These are phyloP conservation scores for Mycogone perniciosa DNA, from an alignment of 2,329 filamentous ascomycete species.

Conservation along the genomic window DNA sequence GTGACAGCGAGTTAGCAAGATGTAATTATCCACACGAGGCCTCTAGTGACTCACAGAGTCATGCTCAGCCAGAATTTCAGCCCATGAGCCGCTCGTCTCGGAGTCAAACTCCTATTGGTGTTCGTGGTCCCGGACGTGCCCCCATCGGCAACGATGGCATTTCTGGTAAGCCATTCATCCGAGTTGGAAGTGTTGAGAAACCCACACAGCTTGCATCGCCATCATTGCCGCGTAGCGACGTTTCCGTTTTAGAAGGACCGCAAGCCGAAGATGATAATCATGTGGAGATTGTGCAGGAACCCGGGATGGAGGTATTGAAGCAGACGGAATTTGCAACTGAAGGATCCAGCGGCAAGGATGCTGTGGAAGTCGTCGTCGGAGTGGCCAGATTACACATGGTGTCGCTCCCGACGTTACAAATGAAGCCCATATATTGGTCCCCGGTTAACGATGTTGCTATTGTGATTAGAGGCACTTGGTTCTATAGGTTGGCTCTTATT, in stretches of 20 bases:
- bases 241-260: background rate
- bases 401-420: constrained; percentile 70
- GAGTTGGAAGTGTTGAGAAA: constrained; percentile 34
- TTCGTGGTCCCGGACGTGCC: constrained; percentile 17
- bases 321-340: constrained; percentile 3
- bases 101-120: constrained; percentile 19
- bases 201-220: constrained; percentile 11
- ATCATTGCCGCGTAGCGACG: constrained; percentile 5
- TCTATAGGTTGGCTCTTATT: constrained; percentile 58
- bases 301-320: constrained; percentile 8
- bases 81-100: constrained; percentile 16
- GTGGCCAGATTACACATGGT: constrained; percentile 87
- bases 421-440: constrained; percentile 98
- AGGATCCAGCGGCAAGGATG: constrained; percentile 19
- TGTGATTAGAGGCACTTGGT: constrained; percentile 88
- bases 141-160: constrained; percentile 42
- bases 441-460: constrained; percentile 82
- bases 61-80: constrained; percentile 18
- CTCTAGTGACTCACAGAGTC: constrained; percentile 11
- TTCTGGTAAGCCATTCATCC: constrained; percentile 48
- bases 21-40: background rate
- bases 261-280: background rate
- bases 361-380: constrained; percentile 69
- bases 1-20: background rate
- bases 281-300: constrained; percentile 8